Conservation (phyloP, 768 basidiomycete genomes). For the Lactarius vividus region DNA sequence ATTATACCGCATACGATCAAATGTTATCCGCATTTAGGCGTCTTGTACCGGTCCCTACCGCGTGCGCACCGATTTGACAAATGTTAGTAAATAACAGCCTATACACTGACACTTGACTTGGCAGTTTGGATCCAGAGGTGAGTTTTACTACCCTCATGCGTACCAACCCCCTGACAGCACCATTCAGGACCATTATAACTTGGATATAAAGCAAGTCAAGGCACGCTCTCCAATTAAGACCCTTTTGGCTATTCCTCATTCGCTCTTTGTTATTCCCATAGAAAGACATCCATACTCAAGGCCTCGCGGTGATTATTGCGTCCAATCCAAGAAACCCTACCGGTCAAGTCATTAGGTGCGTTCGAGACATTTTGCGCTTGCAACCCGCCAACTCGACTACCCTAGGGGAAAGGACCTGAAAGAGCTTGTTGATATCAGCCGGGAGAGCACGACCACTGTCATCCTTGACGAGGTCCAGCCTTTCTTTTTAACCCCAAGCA, state of each 20-base stretch:
- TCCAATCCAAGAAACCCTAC: constrained; percentile 98
- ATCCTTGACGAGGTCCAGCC: constrained; percentile 73
- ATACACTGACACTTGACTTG: not conserved
- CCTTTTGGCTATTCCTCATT: not conserved
- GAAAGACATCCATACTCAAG: constrained; percentile 81
- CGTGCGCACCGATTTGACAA: constrained; percentile 45
- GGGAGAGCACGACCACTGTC: constrained; percentile 71
- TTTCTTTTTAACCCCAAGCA: not conserved
- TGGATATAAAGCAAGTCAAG: constrained; percentile 79
- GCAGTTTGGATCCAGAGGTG: constrained; percentile 40
- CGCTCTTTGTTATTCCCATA: constrained; percentile 29
- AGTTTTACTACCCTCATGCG: not conserved
- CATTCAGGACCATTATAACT: constrained; percentile 53
- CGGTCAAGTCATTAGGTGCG: constrained; percentile 77
- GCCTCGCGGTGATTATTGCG: constrained; percentile 79
- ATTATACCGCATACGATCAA: constrained; percentile 89
- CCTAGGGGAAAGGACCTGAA: constrained; percentile 74
- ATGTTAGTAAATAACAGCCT: not conserved
- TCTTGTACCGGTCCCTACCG: constrained; percentile 87
- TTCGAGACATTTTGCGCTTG: constrained; percentile 8
- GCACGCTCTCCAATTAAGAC: constrained; percentile 35
- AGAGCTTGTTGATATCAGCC: constrained; percentile 68
- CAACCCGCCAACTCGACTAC: not conserved
- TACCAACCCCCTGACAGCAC: constrained; percentile 39
- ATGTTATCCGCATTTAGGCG: constrained; percentile 83